phyloP scores from a whole-genome alignment of 768 basidiomycete species.

The Butyriboletus loyo region DNA sequence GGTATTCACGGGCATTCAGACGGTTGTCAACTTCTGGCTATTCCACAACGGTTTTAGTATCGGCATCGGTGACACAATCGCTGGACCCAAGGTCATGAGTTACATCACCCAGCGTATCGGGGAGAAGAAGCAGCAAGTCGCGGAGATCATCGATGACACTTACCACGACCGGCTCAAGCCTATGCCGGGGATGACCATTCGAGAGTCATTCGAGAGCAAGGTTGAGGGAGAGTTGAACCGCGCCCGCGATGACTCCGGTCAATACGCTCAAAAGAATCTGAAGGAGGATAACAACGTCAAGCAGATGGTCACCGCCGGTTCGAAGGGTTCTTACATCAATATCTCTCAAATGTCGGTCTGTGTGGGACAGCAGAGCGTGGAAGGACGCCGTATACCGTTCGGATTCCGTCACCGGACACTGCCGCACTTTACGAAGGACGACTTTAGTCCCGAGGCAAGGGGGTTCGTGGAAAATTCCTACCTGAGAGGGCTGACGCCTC shows the following conservation, averaged over 20 bases:
- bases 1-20: constrained; percentile 91
- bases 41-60: constrained; percentile 99
- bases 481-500: constrained; percentile 90
- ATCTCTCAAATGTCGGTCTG: constrained; percentile 99
- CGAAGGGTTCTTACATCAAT: constrained; percentile 99
- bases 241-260: constrained; percentile 94
- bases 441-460: constrained; percentile 95
- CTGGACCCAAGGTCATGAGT: constrained; percentile 84
- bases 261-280: constrained; percentile 93
- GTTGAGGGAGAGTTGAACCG: constrained; percentile 90
- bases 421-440: constrained; percentile 98
- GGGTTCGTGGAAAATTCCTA: constrained; percentile 99
- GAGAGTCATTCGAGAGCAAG: constrained; percentile 94
- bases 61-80: constrained; percentile 98
- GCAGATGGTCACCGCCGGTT: constrained; percentile 99
- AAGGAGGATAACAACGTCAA: constrained; percentile 99
- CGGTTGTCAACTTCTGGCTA: constrained; percentile 97
- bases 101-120: constrained; percentile 82
- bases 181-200: constrained; percentile 97
- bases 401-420: constrained; percentile 96
- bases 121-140: constrained; percentile 77
- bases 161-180: constrained; percentile 85
- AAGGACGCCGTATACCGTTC: constrained; percentile 97
- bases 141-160: constrained; percentile 75
- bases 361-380: constrained; percentile 97